phyloP scores from a whole-genome alignment of 225 moss, liverwort and hornwort genomes.

The Physcomitrellopsis africana region DNA sequence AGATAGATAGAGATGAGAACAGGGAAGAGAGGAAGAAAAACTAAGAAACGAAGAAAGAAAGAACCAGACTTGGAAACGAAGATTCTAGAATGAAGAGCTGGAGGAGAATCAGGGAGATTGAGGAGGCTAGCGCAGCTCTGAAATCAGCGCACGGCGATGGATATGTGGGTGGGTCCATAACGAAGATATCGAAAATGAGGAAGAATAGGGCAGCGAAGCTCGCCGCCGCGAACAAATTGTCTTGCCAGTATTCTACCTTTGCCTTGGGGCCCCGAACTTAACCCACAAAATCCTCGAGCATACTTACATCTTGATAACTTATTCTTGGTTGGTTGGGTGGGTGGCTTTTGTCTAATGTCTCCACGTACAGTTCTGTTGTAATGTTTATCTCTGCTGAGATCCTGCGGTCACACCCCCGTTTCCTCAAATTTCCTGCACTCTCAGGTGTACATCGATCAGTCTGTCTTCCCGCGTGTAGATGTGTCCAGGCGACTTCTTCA shows the following conservation, averaged over 20 bases:
- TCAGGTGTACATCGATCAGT: too few species aligned
- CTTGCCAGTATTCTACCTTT: background rate
- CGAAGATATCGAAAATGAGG: too few species aligned
- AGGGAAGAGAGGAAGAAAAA: too few species aligned
- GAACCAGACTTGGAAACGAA: slow-evolving; percentile 6
- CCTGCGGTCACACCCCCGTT: background rate
- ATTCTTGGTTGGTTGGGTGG: background rate
- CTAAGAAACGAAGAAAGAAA: background rate
- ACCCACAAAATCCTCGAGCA: background rate
- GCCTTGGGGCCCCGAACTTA: background rate
- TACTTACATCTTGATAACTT: background rate
- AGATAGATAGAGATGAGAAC: slow-evolving; percentile 3
- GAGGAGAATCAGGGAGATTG: background rate
- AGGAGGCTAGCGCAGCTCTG: background rate
- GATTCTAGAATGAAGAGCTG: slow-evolving; percentile 18
- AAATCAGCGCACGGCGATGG: slow-evolving; percentile 10
- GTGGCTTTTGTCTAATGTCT: background rate
- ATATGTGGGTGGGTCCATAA: background rate
- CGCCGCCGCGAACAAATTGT: background rate
- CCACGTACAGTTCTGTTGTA: background rate
- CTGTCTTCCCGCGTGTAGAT: too few species aligned
- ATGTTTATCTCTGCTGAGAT: too few species aligned
- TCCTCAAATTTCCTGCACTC: too few species aligned
- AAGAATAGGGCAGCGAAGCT: background rate
- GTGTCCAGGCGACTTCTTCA: too few species aligned